A percentile compares a stretch with the other conserved stretches of the same genome.
Conservation (phyloP, 2,329 filamentous ascomycete genomes). For the Scedosporium boydii region DNA sequence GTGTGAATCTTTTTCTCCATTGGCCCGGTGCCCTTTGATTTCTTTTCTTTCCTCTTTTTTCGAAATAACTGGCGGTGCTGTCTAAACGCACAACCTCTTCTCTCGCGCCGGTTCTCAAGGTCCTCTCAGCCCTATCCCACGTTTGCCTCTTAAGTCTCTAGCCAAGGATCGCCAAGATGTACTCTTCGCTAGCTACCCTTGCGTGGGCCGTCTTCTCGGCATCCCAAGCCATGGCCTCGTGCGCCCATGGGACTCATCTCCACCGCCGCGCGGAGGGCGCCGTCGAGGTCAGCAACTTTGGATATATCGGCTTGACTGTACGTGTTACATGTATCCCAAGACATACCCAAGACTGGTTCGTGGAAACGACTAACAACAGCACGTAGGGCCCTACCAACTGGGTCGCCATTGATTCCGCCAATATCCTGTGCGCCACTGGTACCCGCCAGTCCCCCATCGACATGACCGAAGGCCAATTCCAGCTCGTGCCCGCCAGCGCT, state of each 20-base stretch:
- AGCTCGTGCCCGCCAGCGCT: slow-evolving; percentile 13
- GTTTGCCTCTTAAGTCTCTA: not conserved
- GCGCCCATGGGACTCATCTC: slow-evolving; percentile 28
- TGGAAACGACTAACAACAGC: not conserved
- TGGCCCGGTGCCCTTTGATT: not conserved
- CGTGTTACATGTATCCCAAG: slow-evolving; percentile 1
- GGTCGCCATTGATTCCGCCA: slow-evolving; percentile 34
- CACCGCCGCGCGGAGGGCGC: slow-evolving; percentile 20
- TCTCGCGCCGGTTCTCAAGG: not conserved
- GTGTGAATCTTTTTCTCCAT: not conserved
- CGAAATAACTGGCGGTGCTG: not conserved
- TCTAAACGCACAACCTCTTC: not conserved
- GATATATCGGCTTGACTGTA: slow-evolving; percentile 26
- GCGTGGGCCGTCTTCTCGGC: slow-evolving; percentile 16
- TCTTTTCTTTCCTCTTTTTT: not conserved
- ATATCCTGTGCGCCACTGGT: slow-evolving; percentile 37
- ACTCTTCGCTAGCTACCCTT: not conserved
- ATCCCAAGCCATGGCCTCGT: slow-evolving; percentile 22
- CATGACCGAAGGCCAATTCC: slow-evolving; percentile 18
- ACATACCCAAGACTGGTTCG: not conserved
- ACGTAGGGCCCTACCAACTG: slow-evolving; percentile 40
- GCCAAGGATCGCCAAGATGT: not conserved
- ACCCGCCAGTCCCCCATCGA: slow-evolving; percentile 49
- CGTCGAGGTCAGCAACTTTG: slow-evolving; percentile 26
- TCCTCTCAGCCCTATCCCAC: not conserved